Evolutionary conservation across 2,329 filamentous ascomycete species (phyloP).

Genomic region (Aspergillus sp.): DNA sequence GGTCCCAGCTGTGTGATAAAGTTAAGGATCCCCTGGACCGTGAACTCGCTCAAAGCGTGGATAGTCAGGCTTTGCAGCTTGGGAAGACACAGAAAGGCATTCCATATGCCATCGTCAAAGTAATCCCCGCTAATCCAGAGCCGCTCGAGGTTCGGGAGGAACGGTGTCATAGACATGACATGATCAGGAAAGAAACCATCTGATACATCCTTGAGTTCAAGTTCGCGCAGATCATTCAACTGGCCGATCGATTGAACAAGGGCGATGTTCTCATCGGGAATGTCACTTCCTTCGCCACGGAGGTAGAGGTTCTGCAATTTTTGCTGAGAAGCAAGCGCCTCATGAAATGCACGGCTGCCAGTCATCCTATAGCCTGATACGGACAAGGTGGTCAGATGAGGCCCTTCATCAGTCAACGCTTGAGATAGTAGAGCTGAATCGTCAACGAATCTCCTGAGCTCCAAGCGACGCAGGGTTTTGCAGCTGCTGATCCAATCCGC

Average conservation of each 20-base stretch:
- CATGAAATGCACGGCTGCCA: constrained; percentile 17
- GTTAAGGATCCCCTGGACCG: constrained; percentile 19
- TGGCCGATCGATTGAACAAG: constrained; percentile 21
- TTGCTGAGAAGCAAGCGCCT: constrained; percentile 17
- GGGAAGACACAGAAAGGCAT: constrained; percentile 16
- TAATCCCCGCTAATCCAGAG: constrained; percentile 24
- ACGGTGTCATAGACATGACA: constrained; percentile 17
- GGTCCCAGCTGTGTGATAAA: constrained; percentile 21
- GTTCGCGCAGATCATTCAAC: constrained; percentile 20
- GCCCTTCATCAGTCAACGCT: constrained; percentile 14
- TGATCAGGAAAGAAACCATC: constrained; percentile 23
- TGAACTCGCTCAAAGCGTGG: constrained; percentile 26
- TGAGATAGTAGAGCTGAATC: constrained; percentile 33
- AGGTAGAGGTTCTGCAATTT: constrained; percentile 21
- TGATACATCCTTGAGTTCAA: constrained; percentile 26
- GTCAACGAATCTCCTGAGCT: constrained; percentile 43
- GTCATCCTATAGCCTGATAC: constrained; percentile 20
- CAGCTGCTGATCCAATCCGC: constrained; percentile 49
- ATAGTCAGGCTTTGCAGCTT: constrained; percentile 21
- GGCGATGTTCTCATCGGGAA: constrained; percentile 15
- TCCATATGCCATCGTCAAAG: constrained; percentile 19
- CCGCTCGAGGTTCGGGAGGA: constrained; percentile 21
- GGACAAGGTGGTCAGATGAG: constrained; percentile 20
- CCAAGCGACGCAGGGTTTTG: constrained; percentile 41
- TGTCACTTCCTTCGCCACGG: constrained; percentile 20